Evolutionary conservation across 2,329 filamentous ascomycete species (phyloP), one percentile per base, ranked within the genome.

Genomic region (Pseudogymnoascus sp.): DNA sequence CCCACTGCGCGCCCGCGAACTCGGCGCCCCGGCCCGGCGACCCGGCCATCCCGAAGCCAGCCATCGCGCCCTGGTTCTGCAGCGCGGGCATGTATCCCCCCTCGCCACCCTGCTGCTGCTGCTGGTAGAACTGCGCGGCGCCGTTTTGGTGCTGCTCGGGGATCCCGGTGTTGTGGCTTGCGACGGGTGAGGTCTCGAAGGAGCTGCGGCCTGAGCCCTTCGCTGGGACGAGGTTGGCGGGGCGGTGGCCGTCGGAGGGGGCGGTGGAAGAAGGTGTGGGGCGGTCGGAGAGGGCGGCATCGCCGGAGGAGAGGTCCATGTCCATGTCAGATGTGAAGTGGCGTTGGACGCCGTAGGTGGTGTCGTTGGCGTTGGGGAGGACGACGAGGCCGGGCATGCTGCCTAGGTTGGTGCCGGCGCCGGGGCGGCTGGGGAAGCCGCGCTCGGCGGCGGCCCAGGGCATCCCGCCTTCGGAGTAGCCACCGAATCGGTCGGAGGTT

Each of bases 231-330:
- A 46, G 40, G 59, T 38, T 56, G 46, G 26, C 4, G 16, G 50
- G 28, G n/a, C 28, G 43, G 10, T 67, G 66, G 4, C 67, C 71
- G n/a, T 82, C 80, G 1, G 80, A 81, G 1, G 76, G 72, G 6
- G 75, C 75, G 68, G 81, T 84, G 3, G 84, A 87, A 68, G 83
- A 86, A 2, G 84, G 84, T 10, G 84, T 87, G 22, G 79, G 82
- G n/a, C 81, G 76, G 65, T 78, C 83, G 2, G 83, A 85, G 59
- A 56, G 16, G n/a, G 28, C 28, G 75, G 75, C 77, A 22, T 76
- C 77, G 16, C 82, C 81, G 2, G 82, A 78, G 0, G 82, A 84
- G 3, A 74, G 76, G 0, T 79, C 81, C 62, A 79, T 70, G 43
- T 82, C 80, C 61, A 79, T 61, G 14, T 60, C 53, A 16, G 61